Percentiles rank a stretch among this genome's conserved stretches.
Evolutionary conservation across 2,329 filamentous ascomycete species (phyloP).

Genomic region (Purpureocillium lavendulum): DNA sequence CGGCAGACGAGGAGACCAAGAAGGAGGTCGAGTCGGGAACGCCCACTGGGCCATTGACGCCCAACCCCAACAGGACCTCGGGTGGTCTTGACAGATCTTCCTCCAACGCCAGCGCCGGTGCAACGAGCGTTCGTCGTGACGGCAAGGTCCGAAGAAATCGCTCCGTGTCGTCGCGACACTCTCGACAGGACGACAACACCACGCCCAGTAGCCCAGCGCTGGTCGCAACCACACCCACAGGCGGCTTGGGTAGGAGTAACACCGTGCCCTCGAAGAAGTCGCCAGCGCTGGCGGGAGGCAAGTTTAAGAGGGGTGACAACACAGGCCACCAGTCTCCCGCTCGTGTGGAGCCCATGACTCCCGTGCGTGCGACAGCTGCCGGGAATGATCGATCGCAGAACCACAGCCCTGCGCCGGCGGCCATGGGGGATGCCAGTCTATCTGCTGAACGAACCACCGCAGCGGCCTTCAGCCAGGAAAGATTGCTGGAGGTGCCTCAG

Average conservation of each 20-base stretch:
- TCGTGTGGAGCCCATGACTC: constrained; percentile 28
- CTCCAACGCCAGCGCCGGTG: constrained; percentile 82
- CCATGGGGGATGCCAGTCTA: constrained; percentile 14
- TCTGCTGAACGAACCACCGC: constrained; percentile 19
- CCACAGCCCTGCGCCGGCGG: constrained; percentile 20
- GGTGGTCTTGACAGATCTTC: constrained; percentile 51
- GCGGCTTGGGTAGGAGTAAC: constrained; percentile 63
- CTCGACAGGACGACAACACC: constrained; percentile 62
- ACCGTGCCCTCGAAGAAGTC: constrained; percentile 89
- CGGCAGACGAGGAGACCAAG: constrained; percentile 74
- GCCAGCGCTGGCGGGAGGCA: constrained; percentile 57
- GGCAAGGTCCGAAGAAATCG: constrained; percentile 78
- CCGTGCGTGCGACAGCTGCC: constrained; percentile 16
- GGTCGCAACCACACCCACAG: constrained; percentile 45
- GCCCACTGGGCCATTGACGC: constrained; percentile 34
- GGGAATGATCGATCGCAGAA: constrained; percentile 9
- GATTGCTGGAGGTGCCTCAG: constrained; percentile 32
- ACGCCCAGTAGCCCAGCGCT: constrained; percentile 59
- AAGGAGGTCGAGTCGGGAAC: constrained; percentile 63
- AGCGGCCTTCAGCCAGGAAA: constrained; percentile 40
- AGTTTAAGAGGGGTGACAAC: constrained; percentile 45
- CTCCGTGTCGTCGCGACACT: constrained; percentile 85
- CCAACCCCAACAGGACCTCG: constrained; percentile 43
- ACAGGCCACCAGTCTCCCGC: constrained; percentile 21
- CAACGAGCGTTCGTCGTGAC: constrained; percentile 76